Base-by-base conservation (phyloP, 495 filamentous ascomycete genomes). In the Hyaloscypha bicolor region DNA sequence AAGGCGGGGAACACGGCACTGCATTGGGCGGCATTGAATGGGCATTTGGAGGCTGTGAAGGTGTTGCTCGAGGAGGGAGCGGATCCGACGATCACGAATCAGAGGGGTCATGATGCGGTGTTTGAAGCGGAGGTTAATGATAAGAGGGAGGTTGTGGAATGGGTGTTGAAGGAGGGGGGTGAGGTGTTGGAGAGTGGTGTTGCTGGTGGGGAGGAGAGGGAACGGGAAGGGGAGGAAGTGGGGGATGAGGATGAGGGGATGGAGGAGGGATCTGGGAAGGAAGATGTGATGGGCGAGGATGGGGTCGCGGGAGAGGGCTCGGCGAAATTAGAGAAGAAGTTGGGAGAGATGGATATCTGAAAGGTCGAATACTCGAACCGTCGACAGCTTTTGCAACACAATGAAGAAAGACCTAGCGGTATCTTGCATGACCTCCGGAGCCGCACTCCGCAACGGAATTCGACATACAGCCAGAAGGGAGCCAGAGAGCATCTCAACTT, bases 21-120 rank as follows among this genome's bases (percentile, higher is more conserved):
- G 62, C 94, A 97, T 80, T 97, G 93, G 92, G 94, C 94, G 0
- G 89, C 93, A 1, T 79, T 96, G 65, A 94, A 95, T 68, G 94
- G 94, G 16, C 93, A 97, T 72, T 77, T 97, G 3, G 84, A 85
- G 35, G 85, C 87, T 29, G 93, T 96, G 14, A 91, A 95, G 80
- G 73, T 86, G 3, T 85, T 98, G 14, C 81, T 88, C 48, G 86
- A 87, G 6, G 73, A 73, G 5, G 91, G 91, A 4, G 91, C 93
- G 2, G 90, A 94, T 68, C 83, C 90, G 14, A 83, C 86, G 30
- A 79, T 91, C 31, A 85, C 83, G 74, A 98, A 98, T 71, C 82
- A 87, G 64, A 91, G 90, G 29, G 93, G 94, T 3, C 91, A 95
- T 69, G 89, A 96, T 72, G 90, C 93, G 5, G 82, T 96, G 6